Evolutionary conservation across 2,329 filamentous ascomycete genomes (phyloP).

Genomic region (Ceratocystis cacaofunesta): DNA sequence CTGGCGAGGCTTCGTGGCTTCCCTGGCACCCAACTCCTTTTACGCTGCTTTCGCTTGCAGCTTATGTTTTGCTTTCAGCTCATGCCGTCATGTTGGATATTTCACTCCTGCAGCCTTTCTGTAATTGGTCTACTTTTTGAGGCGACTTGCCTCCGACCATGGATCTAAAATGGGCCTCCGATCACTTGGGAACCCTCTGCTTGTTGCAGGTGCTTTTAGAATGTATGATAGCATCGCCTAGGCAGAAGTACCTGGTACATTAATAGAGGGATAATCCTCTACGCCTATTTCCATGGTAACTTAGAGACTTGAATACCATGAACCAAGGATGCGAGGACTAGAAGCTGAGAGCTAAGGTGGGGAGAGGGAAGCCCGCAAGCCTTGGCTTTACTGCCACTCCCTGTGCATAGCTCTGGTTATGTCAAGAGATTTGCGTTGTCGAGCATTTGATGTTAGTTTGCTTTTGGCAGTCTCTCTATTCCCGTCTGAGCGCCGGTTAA

Average conservation of each 20-base stretch:
- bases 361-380: neutral
- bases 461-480: neutral
- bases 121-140: neutral
- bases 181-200: neutral
- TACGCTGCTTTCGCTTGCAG: neutral
- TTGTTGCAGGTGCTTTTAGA: neutral
- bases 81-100: neutral
- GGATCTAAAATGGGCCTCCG: neutral
- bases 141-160: neutral
- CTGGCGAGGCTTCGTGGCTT: neutral
- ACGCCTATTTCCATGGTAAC: neutral
- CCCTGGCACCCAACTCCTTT: neutral
- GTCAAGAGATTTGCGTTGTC: neutral
- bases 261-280: neutral
- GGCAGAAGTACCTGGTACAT: neutral
- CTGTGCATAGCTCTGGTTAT: neutral
- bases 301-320: neutral
- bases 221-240: neutral
- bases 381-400: neutral
- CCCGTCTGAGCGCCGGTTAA: neutral
- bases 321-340: neutral
- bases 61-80: constrained; percentile 7
- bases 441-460: neutral
- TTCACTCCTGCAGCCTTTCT: neutral
- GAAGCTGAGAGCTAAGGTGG: neutral